Conservation (phyloP, 176 grass and related monocot species). For the Saccharum officinarum region DNA sequence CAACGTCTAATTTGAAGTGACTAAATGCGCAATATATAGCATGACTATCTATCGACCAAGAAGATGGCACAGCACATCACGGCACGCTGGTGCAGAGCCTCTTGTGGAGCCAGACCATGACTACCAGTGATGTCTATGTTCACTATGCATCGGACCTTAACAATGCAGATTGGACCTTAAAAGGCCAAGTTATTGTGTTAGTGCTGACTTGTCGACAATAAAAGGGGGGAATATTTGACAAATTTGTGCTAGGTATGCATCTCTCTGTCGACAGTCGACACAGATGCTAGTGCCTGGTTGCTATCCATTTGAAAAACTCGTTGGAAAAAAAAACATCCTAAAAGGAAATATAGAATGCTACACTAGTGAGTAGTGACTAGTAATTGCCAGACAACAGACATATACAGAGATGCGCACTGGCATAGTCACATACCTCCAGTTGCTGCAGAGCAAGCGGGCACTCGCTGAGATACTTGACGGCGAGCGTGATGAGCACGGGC, state of each 20-base stretch:
- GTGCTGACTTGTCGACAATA: background rate
- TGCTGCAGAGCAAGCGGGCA: slow-evolving; percentile 81
- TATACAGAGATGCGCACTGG: background rate
- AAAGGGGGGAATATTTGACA: background rate
- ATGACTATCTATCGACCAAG: slow-evolving; percentile 26
- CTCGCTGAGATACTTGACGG: slow-evolving; percentile 94
- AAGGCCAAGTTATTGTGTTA: slow-evolving; percentile 20
- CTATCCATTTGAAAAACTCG: background rate
- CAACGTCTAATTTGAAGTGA: background rate
- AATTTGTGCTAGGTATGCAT: background rate
- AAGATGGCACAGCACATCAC: slow-evolving; percentile 23
- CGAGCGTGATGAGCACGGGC: slow-evolving; percentile 87
- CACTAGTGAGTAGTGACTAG: background rate
- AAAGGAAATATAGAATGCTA: background rate
- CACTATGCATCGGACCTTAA: slow-evolving; percentile 13
- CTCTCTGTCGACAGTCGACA: background rate
- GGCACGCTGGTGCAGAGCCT: background rate
- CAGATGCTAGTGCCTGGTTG: background rate
- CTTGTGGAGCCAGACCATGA: background rate
- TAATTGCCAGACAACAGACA: too few species aligned
- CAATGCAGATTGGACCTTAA: background rate
- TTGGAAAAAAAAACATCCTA: background rate
- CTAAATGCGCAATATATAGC: background rate
- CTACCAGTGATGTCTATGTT: background rate
- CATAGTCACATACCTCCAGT: slow-evolving; percentile 49